These are phyloP conservation scores for Santalum album DNA, from an alignment of 164 flowering plant genomes.

Conservation along the genomic window DNA sequence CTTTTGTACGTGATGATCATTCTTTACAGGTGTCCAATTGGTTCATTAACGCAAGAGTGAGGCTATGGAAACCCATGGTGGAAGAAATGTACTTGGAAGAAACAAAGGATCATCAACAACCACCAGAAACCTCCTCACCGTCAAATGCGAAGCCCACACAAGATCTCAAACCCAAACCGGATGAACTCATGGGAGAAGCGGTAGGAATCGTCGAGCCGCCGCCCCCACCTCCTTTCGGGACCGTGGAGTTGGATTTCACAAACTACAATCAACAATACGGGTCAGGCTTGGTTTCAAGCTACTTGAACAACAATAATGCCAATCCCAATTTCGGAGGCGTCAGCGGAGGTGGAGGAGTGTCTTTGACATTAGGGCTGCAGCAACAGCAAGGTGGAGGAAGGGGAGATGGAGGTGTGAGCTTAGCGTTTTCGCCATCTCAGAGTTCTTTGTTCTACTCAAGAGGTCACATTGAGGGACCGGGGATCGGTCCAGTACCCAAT, in stretches of 20 bases:
- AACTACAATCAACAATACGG: conserved; percentile 32
- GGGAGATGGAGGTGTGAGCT: conserved; percentile 26
- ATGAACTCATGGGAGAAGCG: too few relatives aligned
- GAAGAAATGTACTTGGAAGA: conserved; percentile 96
- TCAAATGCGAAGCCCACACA: too few relatives aligned
- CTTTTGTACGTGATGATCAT: conserved; percentile 4
- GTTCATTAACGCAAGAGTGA: conserved; percentile 94
- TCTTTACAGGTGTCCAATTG: conserved; percentile 79
- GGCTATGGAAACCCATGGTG: conserved; percentile 99
- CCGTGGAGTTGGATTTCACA: conserved; percentile 60
- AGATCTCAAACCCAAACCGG: too few relatives aligned
- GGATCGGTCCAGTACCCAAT: conserved; percentile 57
- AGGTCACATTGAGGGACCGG: conserved; percentile 57
- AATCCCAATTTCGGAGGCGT: conserved; percentile 20
- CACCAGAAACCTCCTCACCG: too few relatives aligned
- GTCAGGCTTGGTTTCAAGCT: conserved; percentile 15
- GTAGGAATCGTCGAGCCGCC: conserved; percentile 18
- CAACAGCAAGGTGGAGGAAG: conserved; percentile 74
- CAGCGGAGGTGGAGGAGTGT: conserved; percentile 39
- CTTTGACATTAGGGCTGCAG: conserved; percentile 77
- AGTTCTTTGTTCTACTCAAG: conserved; percentile 48
- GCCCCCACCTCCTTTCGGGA: conserved; percentile 15
- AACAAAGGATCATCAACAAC: conserved; percentile 39
- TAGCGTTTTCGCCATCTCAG: conserved; percentile 53
- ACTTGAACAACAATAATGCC: conserved; percentile 10